Evolutionary conservation across 495 filamentous ascomycete genomes (phyloP).

Genomic region (Copromyces sp.): DNA sequence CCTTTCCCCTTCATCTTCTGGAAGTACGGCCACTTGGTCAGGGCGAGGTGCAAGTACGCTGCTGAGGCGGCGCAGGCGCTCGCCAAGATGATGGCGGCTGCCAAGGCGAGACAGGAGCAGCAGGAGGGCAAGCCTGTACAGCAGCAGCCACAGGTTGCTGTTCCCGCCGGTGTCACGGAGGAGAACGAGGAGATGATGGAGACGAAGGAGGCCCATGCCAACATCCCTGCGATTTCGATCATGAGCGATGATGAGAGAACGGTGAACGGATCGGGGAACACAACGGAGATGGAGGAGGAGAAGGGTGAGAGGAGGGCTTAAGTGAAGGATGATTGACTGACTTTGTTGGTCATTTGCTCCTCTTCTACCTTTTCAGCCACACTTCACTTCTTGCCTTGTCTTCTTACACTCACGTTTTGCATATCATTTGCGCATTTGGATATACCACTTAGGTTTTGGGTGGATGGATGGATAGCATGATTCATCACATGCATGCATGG

Average conservation of each 20-base stretch:
- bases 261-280: background rate
- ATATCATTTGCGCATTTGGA: background rate
- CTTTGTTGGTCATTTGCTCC: background rate
- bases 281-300: slow-evolving; percentile 4
- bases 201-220: background rate
- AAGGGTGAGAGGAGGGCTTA: slow-evolving; percentile 4
- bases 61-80: slow-evolving; percentile 50
- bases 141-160: slow-evolving; percentile 3
- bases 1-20: slow-evolving; percentile 78
- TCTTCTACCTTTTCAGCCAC: background rate
- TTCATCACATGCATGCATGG: background rate
- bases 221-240: background rate
- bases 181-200: background rate
- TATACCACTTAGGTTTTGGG: background rate
- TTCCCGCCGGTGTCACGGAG: slow-evolving; percentile 1
- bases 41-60: slow-evolving; percentile 65
- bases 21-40: slow-evolving; percentile 58
- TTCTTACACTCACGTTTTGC: background rate
- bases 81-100: slow-evolving; percentile 13
- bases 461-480: background rate
- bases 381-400: background rate
- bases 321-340: background rate
- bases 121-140: background rate
- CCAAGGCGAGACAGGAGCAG: background rate
- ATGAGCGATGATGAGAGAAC: slow-evolving; percentile 18